Evolutionary conservation across 495 filamentous ascomycete genomes (phyloP), one percentile per base, ranked within the genome.

Genomic region (Penicillium verhagenii): DNA sequence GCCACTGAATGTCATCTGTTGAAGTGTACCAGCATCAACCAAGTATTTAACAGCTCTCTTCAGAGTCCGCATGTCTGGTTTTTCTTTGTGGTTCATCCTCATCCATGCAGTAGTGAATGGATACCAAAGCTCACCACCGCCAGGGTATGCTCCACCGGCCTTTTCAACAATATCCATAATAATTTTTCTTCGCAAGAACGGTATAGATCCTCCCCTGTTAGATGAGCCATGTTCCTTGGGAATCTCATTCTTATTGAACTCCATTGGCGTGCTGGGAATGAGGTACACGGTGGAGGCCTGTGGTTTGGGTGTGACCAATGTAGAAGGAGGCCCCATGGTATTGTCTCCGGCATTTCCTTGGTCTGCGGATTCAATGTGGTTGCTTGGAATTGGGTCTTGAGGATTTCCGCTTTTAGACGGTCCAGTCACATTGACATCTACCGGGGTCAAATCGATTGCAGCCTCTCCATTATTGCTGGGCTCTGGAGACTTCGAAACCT

Each of bases 61-160:
- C 31, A 79, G 62, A 24, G 77, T 86, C 55, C 65, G 70, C 48
- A 68, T 74, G 69, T 80, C 83, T 1, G 83, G 81, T 19, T 57
- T 71, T 56, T 69, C 73, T 44, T 69, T 71, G 54, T 66, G 61
- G 9, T 70, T 75, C 20, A 57, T 70, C 53, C 85, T 84, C 23
- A 76, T 69, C 84, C 86, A 91, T 33, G 77, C 68, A 2, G 75
- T 77, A 10, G 78, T 68, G 56, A 91, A 84, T n/a, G 89, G 85
- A 59, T 84, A 81, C 69, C 84, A 88, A 4, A 97, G 72, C 43
- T 89, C 84, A 49, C 79, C 78, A n/a, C 86, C 82, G 21, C 86
- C 83, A 10, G 89, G 89, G 52, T 89, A 92, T 3, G 89, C 84
- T 3, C 90, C 90, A 31, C 77, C 73, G 56, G 87, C 88, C 42